Evolutionary conservation across 2,329 filamentous ascomycete genomes (phyloP), one percentile per base, ranked within the genome.

Genomic region (Beauveria asiatica): DNA sequence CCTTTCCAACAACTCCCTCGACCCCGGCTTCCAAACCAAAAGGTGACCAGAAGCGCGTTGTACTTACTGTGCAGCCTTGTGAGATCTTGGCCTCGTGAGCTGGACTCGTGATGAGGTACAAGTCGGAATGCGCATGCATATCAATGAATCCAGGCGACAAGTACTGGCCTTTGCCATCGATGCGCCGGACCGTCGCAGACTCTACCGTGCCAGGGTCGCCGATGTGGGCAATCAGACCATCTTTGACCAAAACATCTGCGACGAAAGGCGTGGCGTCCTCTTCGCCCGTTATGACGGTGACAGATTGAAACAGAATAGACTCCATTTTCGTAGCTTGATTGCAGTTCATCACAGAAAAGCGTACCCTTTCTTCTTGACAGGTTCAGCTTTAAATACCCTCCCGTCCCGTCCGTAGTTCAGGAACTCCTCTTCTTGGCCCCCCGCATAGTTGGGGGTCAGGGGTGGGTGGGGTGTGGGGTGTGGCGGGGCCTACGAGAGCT

Each of bases 81-180:
- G 65, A 64, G 21, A 67, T 67, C 48, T 67, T 67, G 13, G 66
- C 63, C 51, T 66, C 66, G 42, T 67, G 66, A 5, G 61, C 63
- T 10, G 66, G 65, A 48, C 60, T 61, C 13, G 64, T 64, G 27
- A 67, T 64, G 10, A 67, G 65, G 23, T 67, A 67, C 21, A 67
- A 60, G 23, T 67, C 66, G 11, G 66, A 67, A 50, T 67, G 66
- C 2, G 66, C 66, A 54, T 67, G 66, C 66, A 67, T 67, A 30
- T 67, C 66, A 41, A 67, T 67, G n/a, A 67, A 67, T 2, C 66
- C 66, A 8, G 66, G 66, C 21, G 66, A 67, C 7, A 67, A 60
- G 11, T 59, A 56, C 10, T 56, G 56, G 5, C 66, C 66, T 41
- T 60, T 64, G 45, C 62, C 64, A 7, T 66, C 62, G 41, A 67